Evolutionary conservation across 257 asterid species (phyloP), one percentile per base, ranked within the genome.

Genomic region (Scutellaria galericulata): DNA sequence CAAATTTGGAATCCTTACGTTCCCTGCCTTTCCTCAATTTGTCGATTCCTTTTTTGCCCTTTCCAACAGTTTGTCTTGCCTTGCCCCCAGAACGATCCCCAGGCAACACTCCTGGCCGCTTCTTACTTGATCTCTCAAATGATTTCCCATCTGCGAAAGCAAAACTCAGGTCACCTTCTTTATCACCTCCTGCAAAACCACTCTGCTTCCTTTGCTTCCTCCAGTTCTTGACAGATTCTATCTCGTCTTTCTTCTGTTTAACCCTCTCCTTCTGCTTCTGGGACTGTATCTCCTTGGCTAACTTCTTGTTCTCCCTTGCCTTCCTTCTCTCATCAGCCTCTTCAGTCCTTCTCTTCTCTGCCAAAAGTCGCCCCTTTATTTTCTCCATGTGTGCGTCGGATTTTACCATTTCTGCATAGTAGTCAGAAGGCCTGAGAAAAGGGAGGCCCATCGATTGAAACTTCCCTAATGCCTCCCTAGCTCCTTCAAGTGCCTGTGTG

Each of bases 221-320:
- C 98, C 98, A 94, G 81, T 91, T 89, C 80, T 94, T 94, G 14
- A 94, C 97, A 10, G 95, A 84, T 71, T 95, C 99, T 9, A 95
- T 86, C 7, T 88, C 98, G 0, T 90, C 92, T 77, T 92, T 95
- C 90, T 92, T 95, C 81, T 95, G 97, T 76, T 86, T 87, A 66
- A 93, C 78, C 84, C 93, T 82, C 81, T 95, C 99, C 78, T 74
- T 92, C 66, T 66, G 82, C 76, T 90, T 92, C 83, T 88, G 88
- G 9, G 83, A 84, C 82, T 92, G 98, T 39, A 92, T 77, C 69
- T 91, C 97, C 76, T 92, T 95, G 5, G 98, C 88, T 20, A 95
- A 55, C 82, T 95, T 95, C 76, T 95, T 92, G 81, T 82, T 95
- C 51, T 91, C 98, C 82, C 99, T 81, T 1, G 88, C 81, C 82